A percentile compares a stretch with the other conserved stretches of the same genome.
These are phyloP conservation scores for Boletus hoseneyae DNA, from an alignment of 1,284 basidiomycete genomes.

Conservation along the genomic window DNA sequence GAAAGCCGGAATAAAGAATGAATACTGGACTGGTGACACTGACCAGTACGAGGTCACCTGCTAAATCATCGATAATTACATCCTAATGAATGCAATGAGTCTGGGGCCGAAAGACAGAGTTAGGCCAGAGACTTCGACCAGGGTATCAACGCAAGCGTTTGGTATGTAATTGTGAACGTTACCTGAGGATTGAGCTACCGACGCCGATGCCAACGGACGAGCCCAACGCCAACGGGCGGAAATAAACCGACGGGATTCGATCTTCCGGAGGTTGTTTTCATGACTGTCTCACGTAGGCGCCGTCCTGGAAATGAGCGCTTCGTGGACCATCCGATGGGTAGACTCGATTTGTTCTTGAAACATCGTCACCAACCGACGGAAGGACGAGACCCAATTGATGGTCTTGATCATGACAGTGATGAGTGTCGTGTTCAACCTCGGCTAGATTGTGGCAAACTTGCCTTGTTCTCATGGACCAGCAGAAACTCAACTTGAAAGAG, in stretches of 20 bases:
- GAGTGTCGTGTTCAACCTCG: no score
- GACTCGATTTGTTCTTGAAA: background rate
- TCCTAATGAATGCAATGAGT: no score
- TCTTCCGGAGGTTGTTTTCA: background rate
- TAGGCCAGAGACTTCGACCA: no score
- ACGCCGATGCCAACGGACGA: constrained; percentile 6
- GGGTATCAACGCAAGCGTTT: no score
- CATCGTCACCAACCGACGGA: background rate
- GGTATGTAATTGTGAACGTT: background rate
- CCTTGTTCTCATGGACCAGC: no score
- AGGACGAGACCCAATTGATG: background rate
- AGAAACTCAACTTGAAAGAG: constrained; percentile 14
- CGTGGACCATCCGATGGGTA: constrained; percentile 4
- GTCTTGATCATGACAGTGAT: no score
- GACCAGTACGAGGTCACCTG: no score
- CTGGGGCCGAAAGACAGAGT: no score
- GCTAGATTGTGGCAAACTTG: no score
- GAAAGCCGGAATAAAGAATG: no score
- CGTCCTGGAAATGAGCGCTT: background rate
- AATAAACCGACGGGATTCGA: constrained; percentile 8
- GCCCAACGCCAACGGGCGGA: constrained; percentile 7
- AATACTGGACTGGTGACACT: no score
- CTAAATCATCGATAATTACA: no score
- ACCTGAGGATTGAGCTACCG: background rate
- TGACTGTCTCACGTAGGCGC: background rate